Base-by-base conservation (phyloP, 2,329 filamentous ascomycete genomes). In the Diaporthe sp. region DNA sequence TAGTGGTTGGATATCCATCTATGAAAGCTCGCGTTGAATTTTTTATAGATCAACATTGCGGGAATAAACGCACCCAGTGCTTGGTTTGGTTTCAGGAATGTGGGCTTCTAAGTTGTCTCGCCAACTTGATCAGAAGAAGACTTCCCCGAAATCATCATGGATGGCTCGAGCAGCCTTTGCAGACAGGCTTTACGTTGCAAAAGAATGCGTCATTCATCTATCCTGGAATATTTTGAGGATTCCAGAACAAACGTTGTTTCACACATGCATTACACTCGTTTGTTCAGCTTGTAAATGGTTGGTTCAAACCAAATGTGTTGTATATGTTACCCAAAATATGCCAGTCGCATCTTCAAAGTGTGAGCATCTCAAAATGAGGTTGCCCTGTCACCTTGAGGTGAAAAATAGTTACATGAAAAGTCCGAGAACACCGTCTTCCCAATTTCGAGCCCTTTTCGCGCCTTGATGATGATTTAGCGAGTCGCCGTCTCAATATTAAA, bases 391-490 rank as follows among this genome's bases (percentile, higher is more conserved):
- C 31, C 9, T 10, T 55, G 65, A 68, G 13, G 65, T 39, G 65
- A 28, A 68, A 53, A 53, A n/a, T 68, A 68, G 65, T 68, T 68
- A 68, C 65, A 68, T 68, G 65, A 68, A 68, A 68, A 55, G 65
- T 22, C 65, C 65, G 22, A 53, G 34, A 68, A 53, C 46, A 39
- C 65, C 44, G 10, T 67, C 15, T 53, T 53, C 46, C 46, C 31
- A 68, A 53, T 28, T 25, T 7, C 17, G 9, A 51, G 4, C 37
- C 37, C 37, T 39, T 39, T 39, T 25, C 31, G 44, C 44, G 65
- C 46, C 31, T 53, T 46, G 22, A 19, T 51, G 22, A 51, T 17
- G 31, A 51, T 37, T 5, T 6, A 68, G 46, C 65, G 65, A 53
- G 31, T 39, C 46, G 37, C 49, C 22, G 22, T 42, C 46, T n/a